Base-by-base conservation (phyloP, 306 rosid genomes). In the Pterocarpus santalinus region DNA sequence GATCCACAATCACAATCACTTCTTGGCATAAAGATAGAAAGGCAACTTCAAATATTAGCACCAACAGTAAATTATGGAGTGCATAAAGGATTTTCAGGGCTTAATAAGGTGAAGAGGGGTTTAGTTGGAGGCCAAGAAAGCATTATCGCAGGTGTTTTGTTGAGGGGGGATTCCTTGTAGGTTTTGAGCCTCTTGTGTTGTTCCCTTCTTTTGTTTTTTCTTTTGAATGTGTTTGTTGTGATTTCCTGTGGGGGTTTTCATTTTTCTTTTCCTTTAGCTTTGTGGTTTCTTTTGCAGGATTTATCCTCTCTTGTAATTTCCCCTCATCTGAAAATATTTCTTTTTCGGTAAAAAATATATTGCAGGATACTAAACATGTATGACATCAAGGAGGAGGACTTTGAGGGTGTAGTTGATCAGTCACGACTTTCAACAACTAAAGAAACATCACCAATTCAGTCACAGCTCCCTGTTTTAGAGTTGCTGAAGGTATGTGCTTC, bases 341-440 rank as follows among this genome's bases (percentile, higher is more conserved):
- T 6, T 55, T 15, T 16, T 16, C 7, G 61, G 17, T 9, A 9
- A 49, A 49, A 49, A 46, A 4, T 5, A 55, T 17, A 5, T 33
- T 86, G 83, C 93, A 95, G 99, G 99, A 87, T 95, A 65, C 78
- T 95, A 80, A 90, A 86, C 77, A 87, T 88, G 89, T 95, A 91
- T 70, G 98, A 91, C 58, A 80, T 93, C 78, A 88, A 80, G 80
- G 97, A 93, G 74, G 99, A 93, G 81, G 99, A 95, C 74, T 79
- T 81, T 14, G 99, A 95, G 70, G 87, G 86, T 80, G 83, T 86
- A 73, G 75, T 79, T 79, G 98, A 91, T 41, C 89, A 72, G 75
- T 89, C 92, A n/a, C 94, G 90, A 69, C 85, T 88, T 80, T 85
- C 92, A 75, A 65, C 91, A 81, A 73, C 82, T 56, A 75, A 93